Percentiles rank a stretch among this genome's conserved stretches.
These are phyloP conservation scores for Nemania serpens DNA, from an alignment of 2,329 filamentous ascomycete genomes.

Conservation along the genomic window DNA sequence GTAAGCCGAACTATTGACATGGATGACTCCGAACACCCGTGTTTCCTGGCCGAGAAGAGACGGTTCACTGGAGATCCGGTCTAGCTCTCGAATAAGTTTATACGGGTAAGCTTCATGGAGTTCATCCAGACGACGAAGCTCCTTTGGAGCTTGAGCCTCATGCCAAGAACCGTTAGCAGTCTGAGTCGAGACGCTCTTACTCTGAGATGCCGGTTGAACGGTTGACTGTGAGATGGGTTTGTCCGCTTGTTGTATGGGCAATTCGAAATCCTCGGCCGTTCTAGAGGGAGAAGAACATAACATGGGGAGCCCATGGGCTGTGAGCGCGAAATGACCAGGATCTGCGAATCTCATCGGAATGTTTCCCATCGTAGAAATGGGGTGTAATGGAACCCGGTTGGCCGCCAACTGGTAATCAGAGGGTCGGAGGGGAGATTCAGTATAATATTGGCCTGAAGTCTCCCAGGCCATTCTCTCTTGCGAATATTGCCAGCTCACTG, in stretches of 20 bases:
- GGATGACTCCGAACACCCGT: conserved; percentile 11
- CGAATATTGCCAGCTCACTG: conserved; percentile 6
- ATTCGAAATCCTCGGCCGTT: no score
- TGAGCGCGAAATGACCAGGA: background rate
- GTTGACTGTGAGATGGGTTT: background rate
- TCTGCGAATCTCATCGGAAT: background rate
- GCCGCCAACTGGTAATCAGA: background rate
- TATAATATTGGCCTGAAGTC: background rate
- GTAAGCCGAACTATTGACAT: conserved; percentile 6
- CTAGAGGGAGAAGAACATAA: no score
- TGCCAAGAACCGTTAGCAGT: background rate
- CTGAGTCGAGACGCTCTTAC: no score
- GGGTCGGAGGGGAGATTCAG: background rate
- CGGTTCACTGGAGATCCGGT: background rate
- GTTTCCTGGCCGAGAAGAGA: background rate
- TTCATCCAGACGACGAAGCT: background rate
- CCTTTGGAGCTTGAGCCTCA: background rate
- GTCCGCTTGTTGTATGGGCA: background rate
- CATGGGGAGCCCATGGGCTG: conserved; percentile 3
- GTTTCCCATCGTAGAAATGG: background rate
- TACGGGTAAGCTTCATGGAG: conserved; percentile 18
- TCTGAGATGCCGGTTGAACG: background rate
- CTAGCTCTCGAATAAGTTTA: conserved; percentile 14
- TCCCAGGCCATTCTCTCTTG: no score
- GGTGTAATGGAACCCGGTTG: background rate